Percentiles rank a stretch among this genome's conserved stretches.
Conservation (phyloP, 768 basidiomycete genomes). For the Termitomyces titanicus region DNA sequence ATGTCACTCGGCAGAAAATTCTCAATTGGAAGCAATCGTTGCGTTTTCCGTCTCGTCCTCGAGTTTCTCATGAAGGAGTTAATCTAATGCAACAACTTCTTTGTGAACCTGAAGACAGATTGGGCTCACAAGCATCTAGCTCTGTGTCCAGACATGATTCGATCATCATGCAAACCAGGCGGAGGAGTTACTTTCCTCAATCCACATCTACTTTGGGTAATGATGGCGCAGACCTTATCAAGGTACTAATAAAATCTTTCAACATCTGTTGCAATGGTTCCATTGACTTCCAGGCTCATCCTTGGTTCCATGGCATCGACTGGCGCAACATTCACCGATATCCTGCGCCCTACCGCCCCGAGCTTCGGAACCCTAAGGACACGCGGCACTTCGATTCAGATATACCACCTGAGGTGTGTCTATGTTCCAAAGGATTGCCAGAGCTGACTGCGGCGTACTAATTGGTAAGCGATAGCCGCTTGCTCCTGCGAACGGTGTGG, state of each 20-base stretch:
- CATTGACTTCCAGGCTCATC: slow-evolving; percentile 56
- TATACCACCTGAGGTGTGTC: slow-evolving; percentile 81
- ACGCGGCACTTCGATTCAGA: slow-evolving; percentile 95
- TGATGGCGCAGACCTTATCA: slow-evolving; percentile 90
- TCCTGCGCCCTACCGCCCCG: slow-evolving; percentile 86
- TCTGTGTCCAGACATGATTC: slow-evolving; percentile 76
- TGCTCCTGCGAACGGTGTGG: slow-evolving; percentile 82
- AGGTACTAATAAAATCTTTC: slow-evolving; percentile 42
- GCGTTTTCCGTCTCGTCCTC: slow-evolving; percentile 80
- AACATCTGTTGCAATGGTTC: neutral
- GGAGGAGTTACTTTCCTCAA: slow-evolving; percentile 65
- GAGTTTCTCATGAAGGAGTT: slow-evolving; percentile 82
- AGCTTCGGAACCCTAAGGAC: slow-evolving; percentile 77
- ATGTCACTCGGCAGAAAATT: slow-evolving; percentile 95
- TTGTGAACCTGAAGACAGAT: slow-evolving; percentile 93
- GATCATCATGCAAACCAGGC: slow-evolving; percentile 67
- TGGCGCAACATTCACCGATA: slow-evolving; percentile 84
- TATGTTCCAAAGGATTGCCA: slow-evolving; percentile 3
- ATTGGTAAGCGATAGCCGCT: slow-evolving; percentile 64
- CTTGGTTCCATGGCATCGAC: slow-evolving; percentile 90
- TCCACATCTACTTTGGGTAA: slow-evolving; percentile 44
- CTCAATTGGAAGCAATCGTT: slow-evolving; percentile 91
- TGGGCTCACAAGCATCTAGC: slow-evolving; percentile 71
- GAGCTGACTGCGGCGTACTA: slow-evolving; percentile 2
- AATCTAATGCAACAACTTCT: slow-evolving; percentile 86